Percentiles rank a stretch among this genome's conserved stretches.
Evolutionary conservation across 345 rosid species (phyloP).

Genomic region (Moricandia moricandioides): DNA sequence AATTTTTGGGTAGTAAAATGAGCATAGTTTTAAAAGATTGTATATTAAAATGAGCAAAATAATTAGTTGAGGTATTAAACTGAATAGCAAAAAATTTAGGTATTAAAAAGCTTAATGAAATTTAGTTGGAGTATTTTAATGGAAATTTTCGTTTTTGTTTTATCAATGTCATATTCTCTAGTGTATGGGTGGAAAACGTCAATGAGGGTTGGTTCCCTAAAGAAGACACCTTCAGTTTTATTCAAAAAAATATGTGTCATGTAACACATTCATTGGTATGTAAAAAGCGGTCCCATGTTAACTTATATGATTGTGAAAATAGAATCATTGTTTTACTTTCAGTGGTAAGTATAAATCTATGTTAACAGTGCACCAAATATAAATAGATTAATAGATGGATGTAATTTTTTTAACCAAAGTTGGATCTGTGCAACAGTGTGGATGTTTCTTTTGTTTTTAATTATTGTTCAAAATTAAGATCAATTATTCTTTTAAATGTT

Average conservation of each 20-base stretch:
- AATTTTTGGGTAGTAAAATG: no score
- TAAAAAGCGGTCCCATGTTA: constrained; percentile 22
- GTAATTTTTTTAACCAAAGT: background rate
- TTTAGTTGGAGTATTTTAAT: no score
- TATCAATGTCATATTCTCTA: background rate
- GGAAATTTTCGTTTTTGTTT: constrained; percentile 2
- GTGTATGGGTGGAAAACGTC: constrained; percentile 17
- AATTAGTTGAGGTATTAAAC: no score
- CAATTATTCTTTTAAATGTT: no score
- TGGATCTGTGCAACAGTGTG: no score
- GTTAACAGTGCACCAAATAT: constrained; percentile 4
- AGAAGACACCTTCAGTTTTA: constrained; percentile 36
- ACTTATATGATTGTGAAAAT: constrained; percentile 19
- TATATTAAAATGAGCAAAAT: no score
- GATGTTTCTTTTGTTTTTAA: no score
- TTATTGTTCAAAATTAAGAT: no score
- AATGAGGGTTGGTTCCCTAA: constrained; percentile 36
- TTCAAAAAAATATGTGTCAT: background rate
- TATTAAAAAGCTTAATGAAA: no score
- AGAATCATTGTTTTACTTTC: constrained; percentile 19
- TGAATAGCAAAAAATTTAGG: no score
- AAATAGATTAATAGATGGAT: background rate
- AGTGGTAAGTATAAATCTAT: background rate
- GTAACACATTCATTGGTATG: constrained; percentile 33
- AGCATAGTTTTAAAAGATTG: no score